These are phyloP conservation scores for Colletotrichum navitas DNA, from an alignment of 2,329 filamentous ascomycete genomes.

Conservation along the genomic window DNA sequence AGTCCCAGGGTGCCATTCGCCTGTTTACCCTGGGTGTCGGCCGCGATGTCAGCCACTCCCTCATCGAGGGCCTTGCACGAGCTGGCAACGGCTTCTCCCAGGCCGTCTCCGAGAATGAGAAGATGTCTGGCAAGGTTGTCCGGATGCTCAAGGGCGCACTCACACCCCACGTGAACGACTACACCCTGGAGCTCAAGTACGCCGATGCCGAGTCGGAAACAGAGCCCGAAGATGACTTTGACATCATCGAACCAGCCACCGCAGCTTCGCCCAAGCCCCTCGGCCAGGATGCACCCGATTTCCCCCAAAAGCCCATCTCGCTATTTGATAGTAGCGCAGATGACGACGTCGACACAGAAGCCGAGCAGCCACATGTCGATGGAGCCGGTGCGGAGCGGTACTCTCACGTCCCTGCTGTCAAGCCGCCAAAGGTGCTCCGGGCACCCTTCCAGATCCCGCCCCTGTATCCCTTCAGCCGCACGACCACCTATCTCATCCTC, in stretches of 20 bases:
- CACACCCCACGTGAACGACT: conserved; percentile 74
- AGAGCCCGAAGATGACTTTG: conserved; percentile 65
- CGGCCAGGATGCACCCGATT: background rate
- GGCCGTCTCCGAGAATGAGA: conserved; percentile 71
- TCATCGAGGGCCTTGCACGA: conserved; percentile 67
- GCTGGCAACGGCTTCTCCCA: conserved; percentile 72
- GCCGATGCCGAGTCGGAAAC: conserved; percentile 40
- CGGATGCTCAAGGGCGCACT: conserved; percentile 81
- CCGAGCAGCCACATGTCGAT: conserved; percentile 42
- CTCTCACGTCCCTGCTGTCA: conserved; percentile 65
- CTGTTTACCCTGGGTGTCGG: conserved; percentile 70
- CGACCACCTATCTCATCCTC: conserved; percentile 74
- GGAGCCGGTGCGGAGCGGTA: conserved; percentile 51
- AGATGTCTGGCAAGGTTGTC: conserved; percentile 76
- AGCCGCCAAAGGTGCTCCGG: conserved; percentile 71
- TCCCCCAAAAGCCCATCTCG: conserved; percentile 62
- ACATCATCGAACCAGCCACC: conserved; percentile 69
- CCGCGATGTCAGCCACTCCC: conserved; percentile 60
- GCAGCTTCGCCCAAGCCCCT: conserved; percentile 53
- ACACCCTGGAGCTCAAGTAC: conserved; percentile 74
- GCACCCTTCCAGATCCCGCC: conserved; percentile 73
- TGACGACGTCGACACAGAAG: conserved; percentile 50
- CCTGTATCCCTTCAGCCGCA: conserved; percentile 76
- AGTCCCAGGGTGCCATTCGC: conserved; percentile 59
- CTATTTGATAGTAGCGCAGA: conserved; percentile 68